Evolutionary conservation across 2,329 filamentous ascomycete species (phyloP), one percentile per base, ranked within the genome.

Genomic region (Penicillium sp.): DNA sequence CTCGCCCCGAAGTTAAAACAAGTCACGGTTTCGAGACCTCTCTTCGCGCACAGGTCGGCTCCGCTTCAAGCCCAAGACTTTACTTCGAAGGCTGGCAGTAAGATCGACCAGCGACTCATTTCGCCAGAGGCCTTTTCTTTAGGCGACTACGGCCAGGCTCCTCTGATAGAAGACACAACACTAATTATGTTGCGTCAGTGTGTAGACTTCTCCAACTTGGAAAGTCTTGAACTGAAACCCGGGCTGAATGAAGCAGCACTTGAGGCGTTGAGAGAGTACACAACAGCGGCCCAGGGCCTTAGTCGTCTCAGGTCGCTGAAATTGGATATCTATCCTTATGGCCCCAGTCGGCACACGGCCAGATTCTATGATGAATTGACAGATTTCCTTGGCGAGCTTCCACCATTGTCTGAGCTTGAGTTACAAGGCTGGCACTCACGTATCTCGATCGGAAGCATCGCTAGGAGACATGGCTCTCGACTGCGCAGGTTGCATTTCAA

Each of bases 1-100:
- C 42, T 49, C 5, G 42, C 53, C 10, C 42, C 53, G 12, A 55
- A 49, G 15, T 15, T 55, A 28, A 48, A 55, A 55, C 17, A 55
- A 15, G 42, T 48, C 42, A 22, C 12, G 41, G 10, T 28, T 28
- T n/a, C 5, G 11, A 25, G 28, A 3, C 3, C 17, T n/a, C 31
- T 3, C 5, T 20, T 17, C 31, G 15, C n/a, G 10, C 10, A 25
- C 11, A 20, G n/a, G 8, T 31, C 39, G 35, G 5, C 35, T 2
- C 45, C 15, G 11, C 14, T 49, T 5, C 10, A n/a, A 28, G 7
- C 17, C 48, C 22, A 17, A 11, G 28, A 42, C 25, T 39, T 15
- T 5, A 20, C 39, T 17, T n/a, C 10, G 28, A 10, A 35, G 8
- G 5, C 3, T 38, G 25, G 11, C 35, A 6, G 25, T 54, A 15